Evolutionary conservation across 306 rosid genomes (phyloP).

Genomic region (Medicago arabica): DNA sequence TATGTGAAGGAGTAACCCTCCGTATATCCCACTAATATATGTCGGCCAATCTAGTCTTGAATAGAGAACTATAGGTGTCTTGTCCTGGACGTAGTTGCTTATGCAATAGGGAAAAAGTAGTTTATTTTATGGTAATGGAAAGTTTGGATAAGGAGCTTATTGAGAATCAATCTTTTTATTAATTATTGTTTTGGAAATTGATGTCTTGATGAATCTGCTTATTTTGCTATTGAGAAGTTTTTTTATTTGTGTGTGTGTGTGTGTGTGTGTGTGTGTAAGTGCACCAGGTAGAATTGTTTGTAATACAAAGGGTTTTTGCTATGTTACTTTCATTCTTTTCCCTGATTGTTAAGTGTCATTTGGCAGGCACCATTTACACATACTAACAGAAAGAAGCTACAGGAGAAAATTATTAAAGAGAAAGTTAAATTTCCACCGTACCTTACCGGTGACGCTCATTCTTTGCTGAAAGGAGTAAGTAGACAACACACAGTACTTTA

Average conservation of each 20-base stretch:
- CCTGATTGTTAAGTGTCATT: conserved; percentile 24
- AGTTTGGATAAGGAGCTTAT: conserved; percentile 5
- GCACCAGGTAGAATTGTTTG: conserved; percentile 9
- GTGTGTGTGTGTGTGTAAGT: conserved; percentile 7
- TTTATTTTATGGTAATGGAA: conserved; percentile 17
- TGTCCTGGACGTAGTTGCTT: too few species aligned
- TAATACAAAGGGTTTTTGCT: conserved; percentile 31
- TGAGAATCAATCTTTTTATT: conserved; percentile 20
- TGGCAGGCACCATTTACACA: conserved; percentile 91
- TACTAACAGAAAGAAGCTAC: conserved; percentile 88
- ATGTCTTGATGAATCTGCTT: conserved; percentile 28
- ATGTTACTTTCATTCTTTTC: conserved; percentile 11
- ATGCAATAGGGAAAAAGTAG: neutral
- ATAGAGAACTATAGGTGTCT: neutral
- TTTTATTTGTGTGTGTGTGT: too few species aligned
- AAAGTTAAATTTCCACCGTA: conserved; percentile 83
- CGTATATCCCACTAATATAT: neutral
- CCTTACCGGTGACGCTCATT: conserved; percentile 84
- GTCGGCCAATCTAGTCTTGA: neutral
- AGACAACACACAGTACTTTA: neutral
- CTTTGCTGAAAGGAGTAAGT: conserved; percentile 95
- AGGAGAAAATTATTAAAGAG: conserved; percentile 89
- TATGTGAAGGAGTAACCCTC: conserved; percentile 5
- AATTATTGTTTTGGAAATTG: conserved; percentile 6
- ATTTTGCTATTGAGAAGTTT: conserved; percentile 26